Conservation (phyloP, 164 flowering plant species). For the Umbellularia californica region DNA sequence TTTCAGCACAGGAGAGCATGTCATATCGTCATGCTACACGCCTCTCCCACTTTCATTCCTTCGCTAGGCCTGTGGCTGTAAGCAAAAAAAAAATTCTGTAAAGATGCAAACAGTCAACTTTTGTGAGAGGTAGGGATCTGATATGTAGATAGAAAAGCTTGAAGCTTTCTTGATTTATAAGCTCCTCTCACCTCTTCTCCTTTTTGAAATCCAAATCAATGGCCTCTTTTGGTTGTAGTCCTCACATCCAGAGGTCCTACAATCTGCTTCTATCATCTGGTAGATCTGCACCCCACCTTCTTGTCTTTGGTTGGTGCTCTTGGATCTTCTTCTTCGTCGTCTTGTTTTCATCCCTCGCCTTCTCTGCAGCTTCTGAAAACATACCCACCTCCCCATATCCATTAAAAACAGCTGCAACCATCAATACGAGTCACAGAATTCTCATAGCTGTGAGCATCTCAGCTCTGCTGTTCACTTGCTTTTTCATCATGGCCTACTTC, state of each 20-base stretch:
- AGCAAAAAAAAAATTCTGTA: not conserved
- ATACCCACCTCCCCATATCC: constrained; percentile 8
- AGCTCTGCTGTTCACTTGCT: not conserved
- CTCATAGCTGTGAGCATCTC: constrained; percentile 7
- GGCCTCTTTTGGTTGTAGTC: constrained; percentile 6
- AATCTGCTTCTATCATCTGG: not conserved
- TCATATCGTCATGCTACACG: not conserved
- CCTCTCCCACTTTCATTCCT: no score
- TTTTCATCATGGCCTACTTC: constrained; percentile 18
- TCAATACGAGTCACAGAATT: not conserved
- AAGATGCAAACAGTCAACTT: not conserved
- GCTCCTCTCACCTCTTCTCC: not conserved
- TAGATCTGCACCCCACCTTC: constrained; percentile 5
- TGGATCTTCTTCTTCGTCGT: not conserved
- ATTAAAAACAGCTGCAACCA: not conserved
- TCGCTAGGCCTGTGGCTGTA: not conserved
- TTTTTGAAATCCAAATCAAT: not conserved
- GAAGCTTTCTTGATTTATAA: not conserved
- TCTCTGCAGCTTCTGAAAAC: constrained; percentile 18
- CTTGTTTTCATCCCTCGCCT: constrained; percentile 4
- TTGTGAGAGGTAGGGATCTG: not conserved
- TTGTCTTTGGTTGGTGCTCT: constrained; percentile 14
- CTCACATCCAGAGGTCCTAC: not conserved
- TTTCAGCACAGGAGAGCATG: not conserved
- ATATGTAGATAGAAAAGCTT: not conserved